Base-by-base conservation (phyloP, 2,329 filamentous ascomycete genomes). In the Colletotrichum spinosum region DNA sequence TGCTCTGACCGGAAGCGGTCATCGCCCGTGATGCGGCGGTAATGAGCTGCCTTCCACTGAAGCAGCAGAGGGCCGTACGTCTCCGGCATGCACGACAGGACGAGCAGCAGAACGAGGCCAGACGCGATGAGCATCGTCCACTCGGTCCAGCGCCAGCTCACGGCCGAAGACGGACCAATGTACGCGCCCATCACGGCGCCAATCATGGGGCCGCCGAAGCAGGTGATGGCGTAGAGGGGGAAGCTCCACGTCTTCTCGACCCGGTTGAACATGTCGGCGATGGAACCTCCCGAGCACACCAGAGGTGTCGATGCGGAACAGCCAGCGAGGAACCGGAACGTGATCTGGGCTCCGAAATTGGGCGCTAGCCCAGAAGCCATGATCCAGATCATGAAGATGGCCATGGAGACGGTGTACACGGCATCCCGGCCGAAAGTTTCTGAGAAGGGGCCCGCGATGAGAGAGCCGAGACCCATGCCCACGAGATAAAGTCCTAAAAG, bases 61-160 rank as follows among this genome's bases (percentile, higher is more conserved):
- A 92, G 75, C 4, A 92, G 76, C 12, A 89, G 52, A 39, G 75
- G 76, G 2, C 73, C 83, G 68, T 91, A 92, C 0, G 90, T 92
- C 73, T 92, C 90, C 2, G 90, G 90, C 55, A 91, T 87, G 51
- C 89, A 80, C 13, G 88, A 71, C 33, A 87, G 71, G 39, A 92
- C 85, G 42, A 85, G 70, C n/a, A 79, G 73, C 33, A 90, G 80
- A 62, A 90, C 77, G 6, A 84, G 73, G 0, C 81, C 86, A 0
- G 88, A 83, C 81, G 88, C 88, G 55, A 92, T 90, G 38, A 91
- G 77, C 63, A 90, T 81, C 1, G 88, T 81, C 76, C 90, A 92
- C 72, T 91, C 89, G 0, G 81, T 80, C 86, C 87, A 90, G n/a
- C 86, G 80, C 84, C 89, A 92, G 54, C 79, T 81, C 2, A 75